phyloP scores from a whole-genome alignment of 75 land plant species.

The Larix kaempferi region DNA sequence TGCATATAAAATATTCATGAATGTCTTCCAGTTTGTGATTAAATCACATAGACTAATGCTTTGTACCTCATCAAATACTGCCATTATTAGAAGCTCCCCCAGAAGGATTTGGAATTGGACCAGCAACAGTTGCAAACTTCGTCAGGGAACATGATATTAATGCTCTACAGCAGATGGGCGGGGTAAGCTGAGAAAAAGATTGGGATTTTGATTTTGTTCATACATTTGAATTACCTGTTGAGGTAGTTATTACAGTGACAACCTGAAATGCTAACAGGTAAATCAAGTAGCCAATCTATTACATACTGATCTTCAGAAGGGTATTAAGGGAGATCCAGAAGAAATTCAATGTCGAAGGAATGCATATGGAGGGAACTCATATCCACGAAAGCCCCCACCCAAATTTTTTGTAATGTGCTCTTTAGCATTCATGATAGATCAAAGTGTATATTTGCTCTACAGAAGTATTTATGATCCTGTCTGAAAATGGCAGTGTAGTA shows the following conservation, averaged over 20 bases:
- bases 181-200: constrained; percentile 36
- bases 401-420: constrained; percentile 43
- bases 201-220: no score
- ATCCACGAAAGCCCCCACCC: constrained; percentile 36
- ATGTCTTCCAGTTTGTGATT: no score
- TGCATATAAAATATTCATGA: no score
- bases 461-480: neutral
- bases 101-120: constrained; percentile 57
- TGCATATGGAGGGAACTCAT: no score
- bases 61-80: no score
- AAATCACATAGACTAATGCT: no score
- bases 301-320: constrained; percentile 39
- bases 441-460: neutral
- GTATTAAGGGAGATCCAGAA: neutral
- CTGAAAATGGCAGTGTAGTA: neutral
- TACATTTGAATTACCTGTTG: no score
- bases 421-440: neutral
- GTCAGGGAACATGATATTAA: constrained; percentile 51
- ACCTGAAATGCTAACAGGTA: constrained; percentile 36
- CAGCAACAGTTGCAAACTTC: constrained; percentile 45
- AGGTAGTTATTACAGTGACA: no score
- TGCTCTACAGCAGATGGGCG: constrained; percentile 51
- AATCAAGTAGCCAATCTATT: neutral
- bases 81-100: constrained; percentile 12
- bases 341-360: neutral